A percentile compares a stretch with the other conserved stretches of the same genome.
Conservation (phyloP, 495 filamentous ascomycete species). For the Hypoxylon lienhwacheense region DNA sequence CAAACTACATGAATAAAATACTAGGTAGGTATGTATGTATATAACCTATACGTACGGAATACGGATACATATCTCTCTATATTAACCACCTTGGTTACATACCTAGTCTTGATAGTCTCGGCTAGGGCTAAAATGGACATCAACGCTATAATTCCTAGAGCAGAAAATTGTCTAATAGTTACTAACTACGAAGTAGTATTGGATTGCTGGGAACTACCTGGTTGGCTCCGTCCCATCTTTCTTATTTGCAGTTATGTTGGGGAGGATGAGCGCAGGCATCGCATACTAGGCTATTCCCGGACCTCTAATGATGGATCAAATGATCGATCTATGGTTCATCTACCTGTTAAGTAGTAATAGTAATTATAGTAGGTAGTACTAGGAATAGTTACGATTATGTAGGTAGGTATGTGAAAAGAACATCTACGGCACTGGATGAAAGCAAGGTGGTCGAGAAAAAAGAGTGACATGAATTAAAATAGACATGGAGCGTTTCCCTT, state of each 20-base stretch:
- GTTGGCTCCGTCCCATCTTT: conserved; percentile 18
- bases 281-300: conserved; percentile 1
- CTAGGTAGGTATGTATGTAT: background rate
- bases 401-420: background rate
- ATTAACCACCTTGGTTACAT: no score
- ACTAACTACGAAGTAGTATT: no score
- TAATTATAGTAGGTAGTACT: no score
- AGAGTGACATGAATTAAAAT: no score
- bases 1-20: background rate
- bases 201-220: conserved; percentile 14
- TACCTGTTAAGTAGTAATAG: no score
- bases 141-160: conserved; percentile 29
- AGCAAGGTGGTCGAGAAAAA: no score
- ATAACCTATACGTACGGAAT: background rate
- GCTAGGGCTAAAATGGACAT: conserved; percentile 32
- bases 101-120: conserved; percentile 22
- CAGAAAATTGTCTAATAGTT: conserved; percentile 25
- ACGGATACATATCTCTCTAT: conserved; percentile 2
- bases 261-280: conserved; percentile 24
- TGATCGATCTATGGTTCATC: no score
- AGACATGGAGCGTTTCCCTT: no score
- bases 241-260: conserved; percentile 1
- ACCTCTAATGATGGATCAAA: background rate
- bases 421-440: no score
- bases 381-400: no score